These are phyloP conservation scores for Mediolabrus comicus DNA, from an alignment of 108 stramenopile genomes.

Conservation along the genomic window DNA sequence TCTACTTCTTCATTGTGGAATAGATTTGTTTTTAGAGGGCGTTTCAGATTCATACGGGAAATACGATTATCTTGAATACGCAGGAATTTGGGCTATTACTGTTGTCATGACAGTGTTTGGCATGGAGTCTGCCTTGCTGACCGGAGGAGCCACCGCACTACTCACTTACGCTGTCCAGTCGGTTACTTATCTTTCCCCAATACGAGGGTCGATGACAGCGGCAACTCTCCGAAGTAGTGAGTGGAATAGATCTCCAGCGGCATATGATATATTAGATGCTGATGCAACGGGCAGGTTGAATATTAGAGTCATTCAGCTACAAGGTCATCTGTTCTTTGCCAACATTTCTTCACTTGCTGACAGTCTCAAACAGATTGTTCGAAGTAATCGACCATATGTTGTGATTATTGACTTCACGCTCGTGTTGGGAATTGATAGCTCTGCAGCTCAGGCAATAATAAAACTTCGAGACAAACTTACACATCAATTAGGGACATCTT, in stretches of 20 bases:
- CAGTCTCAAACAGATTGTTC: slow-evolving; percentile 27
- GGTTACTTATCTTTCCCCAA: slow-evolving; percentile 57
- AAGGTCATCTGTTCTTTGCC: slow-evolving; percentile 60
- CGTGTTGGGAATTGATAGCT: slow-evolving; percentile 72
- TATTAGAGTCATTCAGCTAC: slow-evolving; percentile 64
- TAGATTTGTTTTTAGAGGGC: slow-evolving; percentile 82
- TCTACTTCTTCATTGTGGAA: slow-evolving; percentile 79
- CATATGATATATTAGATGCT: slow-evolving; percentile 50
- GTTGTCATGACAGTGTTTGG: slow-evolving; percentile 73
- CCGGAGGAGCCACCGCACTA: slow-evolving; percentile 63
- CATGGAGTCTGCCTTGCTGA: slow-evolving; percentile 70
- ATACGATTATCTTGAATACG: slow-evolving; percentile 51
- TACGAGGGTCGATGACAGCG: slow-evolving; percentile 68
- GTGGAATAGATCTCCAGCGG: slow-evolving; percentile 46
- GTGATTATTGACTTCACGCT: slow-evolving; percentile 67
- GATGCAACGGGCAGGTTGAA: slow-evolving; percentile 39
- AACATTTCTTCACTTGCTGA: slow-evolving; percentile 51
- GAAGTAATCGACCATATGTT: slow-evolving; percentile 26
- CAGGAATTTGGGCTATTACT: slow-evolving; percentile 68
- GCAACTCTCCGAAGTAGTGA: slow-evolving; percentile 62
- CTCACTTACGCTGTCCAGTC: slow-evolving; percentile 64
- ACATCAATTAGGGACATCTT: slow-evolving; percentile 39
- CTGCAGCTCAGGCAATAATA: slow-evolving; percentile 68
- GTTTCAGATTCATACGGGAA: slow-evolving; percentile 58
- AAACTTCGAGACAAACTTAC: slow-evolving; percentile 58